A percentile compares a stretch with the other conserved stretches of the same genome.
These are phyloP conservation scores for Globisporangium splendens DNA, from an alignment of 352 stramenopile species.

Conservation along the genomic window DNA sequence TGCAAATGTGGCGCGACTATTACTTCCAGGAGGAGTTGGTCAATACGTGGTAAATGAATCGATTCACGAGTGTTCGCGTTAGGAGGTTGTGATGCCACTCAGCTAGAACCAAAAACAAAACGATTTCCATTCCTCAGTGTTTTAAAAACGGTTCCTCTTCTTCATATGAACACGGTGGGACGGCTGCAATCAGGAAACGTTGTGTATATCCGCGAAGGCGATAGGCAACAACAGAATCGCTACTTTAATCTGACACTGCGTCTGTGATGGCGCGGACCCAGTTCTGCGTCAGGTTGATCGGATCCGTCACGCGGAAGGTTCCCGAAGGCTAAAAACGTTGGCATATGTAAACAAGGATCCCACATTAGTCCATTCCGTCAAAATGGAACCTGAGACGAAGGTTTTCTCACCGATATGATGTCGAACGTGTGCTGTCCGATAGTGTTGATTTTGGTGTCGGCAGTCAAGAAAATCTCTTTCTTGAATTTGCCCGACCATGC, in stretches of 20 bases:
- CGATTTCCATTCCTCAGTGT: not conserved
- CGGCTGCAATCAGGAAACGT: not conserved
- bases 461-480: constrained; percentile 58
- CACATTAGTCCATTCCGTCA: too few species aligned
- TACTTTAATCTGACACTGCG: constrained; percentile 16
- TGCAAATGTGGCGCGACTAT: not conserved
- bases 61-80: too few species aligned
- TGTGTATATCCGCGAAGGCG: constrained; percentile 1
- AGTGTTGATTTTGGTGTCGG: constrained; percentile 63
- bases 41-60: not conserved
- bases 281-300: constrained; percentile 51
- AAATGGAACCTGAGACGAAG: too few species aligned
- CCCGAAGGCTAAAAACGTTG: constrained; percentile 35
- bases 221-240: constrained; percentile 25
- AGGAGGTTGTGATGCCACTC: too few species aligned
- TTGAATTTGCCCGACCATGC: constrained; percentile 74
- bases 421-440: constrained; percentile 77
- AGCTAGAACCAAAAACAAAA: not conserved
- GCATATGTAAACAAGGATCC: not conserved
- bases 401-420: constrained; percentile 57
- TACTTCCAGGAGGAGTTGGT: not conserved
- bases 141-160: not conserved
- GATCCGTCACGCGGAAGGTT: constrained; percentile 59
- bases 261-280: constrained; percentile 57
- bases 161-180: not conserved